These are phyloP conservation scores for Acidiella bohemica DNA, from an alignment of 495 filamentous ascomycete genomes.

Conservation along the genomic window DNA sequence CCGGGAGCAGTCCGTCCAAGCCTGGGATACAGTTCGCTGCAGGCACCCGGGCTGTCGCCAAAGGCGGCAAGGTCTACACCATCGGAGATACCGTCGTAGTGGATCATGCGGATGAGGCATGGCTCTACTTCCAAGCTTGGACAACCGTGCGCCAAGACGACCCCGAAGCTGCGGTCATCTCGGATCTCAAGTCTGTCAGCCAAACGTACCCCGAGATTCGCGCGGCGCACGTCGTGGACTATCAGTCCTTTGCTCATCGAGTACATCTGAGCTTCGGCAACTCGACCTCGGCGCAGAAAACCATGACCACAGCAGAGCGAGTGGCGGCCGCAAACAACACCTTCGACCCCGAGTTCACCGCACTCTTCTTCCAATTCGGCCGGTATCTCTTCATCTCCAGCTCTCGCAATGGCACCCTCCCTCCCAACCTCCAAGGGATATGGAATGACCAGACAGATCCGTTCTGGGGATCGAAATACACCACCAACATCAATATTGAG, in stretches of 20 bases:
- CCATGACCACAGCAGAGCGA: background rate
- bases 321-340: background rate
- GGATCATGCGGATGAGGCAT: conserved; percentile 5
- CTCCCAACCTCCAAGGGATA: conserved; percentile 46
- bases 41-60: background rate
- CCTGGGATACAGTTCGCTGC: conserved; percentile 4
- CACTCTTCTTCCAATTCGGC: conserved; percentile 37
- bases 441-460: conserved; percentile 41
- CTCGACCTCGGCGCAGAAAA: background rate
- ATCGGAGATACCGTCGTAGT: conserved; percentile 7
- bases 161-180: conserved; percentile 4
- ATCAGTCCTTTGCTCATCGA: conserved; percentile 1
- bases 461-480: conserved; percentile 43
- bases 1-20: background rate
- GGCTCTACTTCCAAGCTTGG: conserved; percentile 2
- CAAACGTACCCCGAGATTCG: conserved; percentile 7
- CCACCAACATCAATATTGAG: conserved; percentile 44
- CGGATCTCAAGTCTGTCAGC: background rate
- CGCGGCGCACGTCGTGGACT: conserved; percentile 3
- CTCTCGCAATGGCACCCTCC: conserved; percentile 34
- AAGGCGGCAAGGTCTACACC: conserved; percentile 1
- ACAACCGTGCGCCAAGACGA: conserved; percentile 2
- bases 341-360: conserved; percentile 24
- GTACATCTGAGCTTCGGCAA: conserved; percentile 5
- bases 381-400: conserved; percentile 37